Percentiles rank a stretch among this genome's conserved stretches.
These are phyloP conservation scores for Hemileccinum impolitum DNA, from an alignment of 768 basidiomycete species.

Conservation along the genomic window DNA sequence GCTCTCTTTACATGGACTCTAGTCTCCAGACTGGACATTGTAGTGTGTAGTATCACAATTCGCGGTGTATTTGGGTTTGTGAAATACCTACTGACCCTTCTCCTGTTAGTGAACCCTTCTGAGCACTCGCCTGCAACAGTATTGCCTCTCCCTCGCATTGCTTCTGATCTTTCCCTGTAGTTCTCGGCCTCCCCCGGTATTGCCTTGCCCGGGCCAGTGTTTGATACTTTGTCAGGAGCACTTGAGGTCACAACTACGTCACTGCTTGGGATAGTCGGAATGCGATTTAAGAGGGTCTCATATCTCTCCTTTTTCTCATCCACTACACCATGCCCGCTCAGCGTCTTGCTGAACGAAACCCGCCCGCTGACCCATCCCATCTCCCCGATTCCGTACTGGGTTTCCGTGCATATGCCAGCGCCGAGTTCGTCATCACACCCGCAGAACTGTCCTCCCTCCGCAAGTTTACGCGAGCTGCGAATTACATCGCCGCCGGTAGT, in stretches of 20 bases:
- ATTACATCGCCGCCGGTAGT: slow-evolving; percentile 70
- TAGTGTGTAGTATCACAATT: too few relatives aligned
- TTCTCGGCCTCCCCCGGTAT: too few relatives aligned
- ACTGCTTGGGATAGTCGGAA: not conserved
- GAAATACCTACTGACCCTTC: too few relatives aligned
- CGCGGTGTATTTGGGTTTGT: too few relatives aligned
- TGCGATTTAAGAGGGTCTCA: not conserved
- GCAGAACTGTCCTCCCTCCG: slow-evolving; percentile 51
- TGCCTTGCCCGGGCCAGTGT: too few relatives aligned
- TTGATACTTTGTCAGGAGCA: too few relatives aligned
- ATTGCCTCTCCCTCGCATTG: too few relatives aligned
- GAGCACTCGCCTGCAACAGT: too few relatives aligned
- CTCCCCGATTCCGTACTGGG: slow-evolving; percentile 58
- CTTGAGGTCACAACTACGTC: not conserved
- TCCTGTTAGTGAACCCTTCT: too few relatives aligned
- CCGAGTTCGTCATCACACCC: slow-evolving; percentile 42
- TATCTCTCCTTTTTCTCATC: not conserved
- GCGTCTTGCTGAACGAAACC: slow-evolving; percentile 55
- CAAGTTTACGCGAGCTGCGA: slow-evolving; percentile 57
- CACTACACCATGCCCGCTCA: slow-evolving; percentile 56
- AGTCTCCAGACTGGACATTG: not conserved
- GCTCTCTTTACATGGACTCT: not conserved
- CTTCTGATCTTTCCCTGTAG: too few relatives aligned
- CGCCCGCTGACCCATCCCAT: slow-evolving; percentile 65
- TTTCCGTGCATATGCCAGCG: slow-evolving; percentile 46